A percentile compares a stretch with the other conserved stretches of the same genome.
These are phyloP conservation scores for Canavalia ensiformis DNA, from an alignment of 306 rosid genomes.

Conservation along the genomic window DNA sequence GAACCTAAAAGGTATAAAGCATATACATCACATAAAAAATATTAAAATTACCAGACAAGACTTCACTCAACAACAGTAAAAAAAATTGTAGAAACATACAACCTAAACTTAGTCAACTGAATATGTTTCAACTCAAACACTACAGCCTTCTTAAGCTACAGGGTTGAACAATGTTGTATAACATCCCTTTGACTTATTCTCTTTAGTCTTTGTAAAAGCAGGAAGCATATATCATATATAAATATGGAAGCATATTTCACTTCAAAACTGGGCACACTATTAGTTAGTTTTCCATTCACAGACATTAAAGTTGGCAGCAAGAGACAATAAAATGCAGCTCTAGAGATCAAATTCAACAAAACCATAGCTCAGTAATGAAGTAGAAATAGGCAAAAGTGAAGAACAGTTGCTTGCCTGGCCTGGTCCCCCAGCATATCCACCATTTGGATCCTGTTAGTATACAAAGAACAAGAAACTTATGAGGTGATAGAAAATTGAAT, in stretches of 20 bases:
- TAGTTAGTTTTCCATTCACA: background rate
- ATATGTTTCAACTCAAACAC: conserved; percentile 25
- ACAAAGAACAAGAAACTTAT: conserved; percentile 34
- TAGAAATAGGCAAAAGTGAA: conserved; percentile 11
- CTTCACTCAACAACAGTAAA: background rate
- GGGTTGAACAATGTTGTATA: background rate
- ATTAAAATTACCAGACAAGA: background rate
- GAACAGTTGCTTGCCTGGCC: conserved; percentile 81
- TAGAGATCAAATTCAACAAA: conserved; percentile 33
- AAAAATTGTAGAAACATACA: background rate
- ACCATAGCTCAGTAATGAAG: conserved; percentile 36
- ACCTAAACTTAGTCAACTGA: conserved; percentile 31
- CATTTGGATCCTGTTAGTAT: conserved; percentile 77
- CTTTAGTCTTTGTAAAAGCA: background rate
- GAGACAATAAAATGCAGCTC: conserved; percentile 13
- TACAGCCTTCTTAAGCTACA: conserved; percentile 1
- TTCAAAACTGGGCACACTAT: conserved; percentile 19
- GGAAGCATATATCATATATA: background rate
- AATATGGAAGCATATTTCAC: conserved; percentile 20
- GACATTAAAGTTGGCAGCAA: conserved; percentile 24
- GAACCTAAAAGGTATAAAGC: conserved; percentile 12
- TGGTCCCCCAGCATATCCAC: conserved; percentile 97
- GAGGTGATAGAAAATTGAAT: conserved; percentile 6
- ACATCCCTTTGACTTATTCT: conserved; percentile 2
- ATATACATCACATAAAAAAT: background rate